phyloP scores from a whole-genome alignment of 148 eudicot genomes.

The Gaultheria prostrata region DNA sequence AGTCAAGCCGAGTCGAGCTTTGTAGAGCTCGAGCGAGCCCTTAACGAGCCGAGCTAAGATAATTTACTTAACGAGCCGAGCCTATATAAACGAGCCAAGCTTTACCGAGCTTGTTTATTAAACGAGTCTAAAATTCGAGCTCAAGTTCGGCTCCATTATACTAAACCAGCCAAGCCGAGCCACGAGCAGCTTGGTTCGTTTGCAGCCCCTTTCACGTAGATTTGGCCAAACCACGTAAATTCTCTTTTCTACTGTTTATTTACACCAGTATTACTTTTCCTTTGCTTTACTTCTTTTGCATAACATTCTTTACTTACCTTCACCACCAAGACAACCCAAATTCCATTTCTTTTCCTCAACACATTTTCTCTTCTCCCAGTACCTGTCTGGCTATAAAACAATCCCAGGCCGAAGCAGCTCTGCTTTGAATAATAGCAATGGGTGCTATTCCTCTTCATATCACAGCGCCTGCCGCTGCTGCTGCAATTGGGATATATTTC shows the following conservation, averaged over 20 bases:
- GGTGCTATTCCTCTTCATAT: background rate
- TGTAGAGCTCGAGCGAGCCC: too few relatives aligned
- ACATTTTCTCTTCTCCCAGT: background rate
- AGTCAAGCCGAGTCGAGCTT: too few relatives aligned
- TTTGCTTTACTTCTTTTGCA: background rate
- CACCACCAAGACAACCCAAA: slow-evolving; percentile 12
- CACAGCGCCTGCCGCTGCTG: slow-evolving; percentile 11
- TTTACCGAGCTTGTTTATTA: too few relatives aligned
- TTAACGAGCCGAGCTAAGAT: too few relatives aligned
- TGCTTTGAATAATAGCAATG: slow-evolving; percentile 5
- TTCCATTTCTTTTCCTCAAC: slow-evolving; percentile 11
- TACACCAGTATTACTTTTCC: background rate
- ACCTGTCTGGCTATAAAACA: background rate
- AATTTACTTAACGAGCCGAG: too few relatives aligned
- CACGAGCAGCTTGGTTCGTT: too few relatives aligned
- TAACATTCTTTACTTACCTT: slow-evolving; percentile 19
- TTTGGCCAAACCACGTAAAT: background rate
- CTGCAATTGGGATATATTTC: slow-evolving; percentile 20
- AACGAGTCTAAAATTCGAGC: too few relatives aligned
- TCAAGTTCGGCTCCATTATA: too few relatives aligned
- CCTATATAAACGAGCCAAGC: too few relatives aligned
- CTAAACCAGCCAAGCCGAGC: too few relatives aligned
- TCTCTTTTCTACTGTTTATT: background rate
- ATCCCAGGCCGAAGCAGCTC: background rate
- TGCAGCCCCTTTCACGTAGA: too few relatives aligned